These are phyloP conservation scores for Dipodascus albidus DNA, from an alignment of 805 yeast species.

Conservation along the genomic window DNA sequence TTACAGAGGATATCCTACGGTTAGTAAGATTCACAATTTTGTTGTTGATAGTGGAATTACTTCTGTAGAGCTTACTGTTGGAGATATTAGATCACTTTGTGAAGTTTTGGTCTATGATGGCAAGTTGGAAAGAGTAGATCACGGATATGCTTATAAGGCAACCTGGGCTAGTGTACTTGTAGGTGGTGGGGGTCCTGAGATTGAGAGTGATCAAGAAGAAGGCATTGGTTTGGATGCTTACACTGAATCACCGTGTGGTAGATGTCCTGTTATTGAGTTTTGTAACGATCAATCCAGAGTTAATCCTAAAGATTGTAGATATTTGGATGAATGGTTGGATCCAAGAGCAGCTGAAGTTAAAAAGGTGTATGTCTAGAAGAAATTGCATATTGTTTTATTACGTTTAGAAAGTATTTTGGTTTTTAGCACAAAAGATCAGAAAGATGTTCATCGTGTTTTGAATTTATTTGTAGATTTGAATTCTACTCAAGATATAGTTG, in stretches of 20 bases:
- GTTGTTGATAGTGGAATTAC: slow-evolving; percentile 65
- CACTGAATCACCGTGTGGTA: slow-evolving; percentile 25
- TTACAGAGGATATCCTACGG: slow-evolving; percentile 53
- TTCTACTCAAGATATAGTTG: too few species aligned
- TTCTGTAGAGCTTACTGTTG: slow-evolving; percentile 60
- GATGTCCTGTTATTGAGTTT: slow-evolving; percentile 20
- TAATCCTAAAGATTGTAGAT: slow-evolving; percentile 21
- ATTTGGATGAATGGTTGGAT: slow-evolving; percentile 24
- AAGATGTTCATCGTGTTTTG: too few species aligned
- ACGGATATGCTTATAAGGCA: slow-evolving; percentile 58
- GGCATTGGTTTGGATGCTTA: slow-evolving; percentile 15
- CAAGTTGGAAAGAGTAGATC: slow-evolving; percentile 53
- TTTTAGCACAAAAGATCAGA: too few species aligned
- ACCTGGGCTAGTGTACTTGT: slow-evolving; percentile 75
- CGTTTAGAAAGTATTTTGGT: too few species aligned
- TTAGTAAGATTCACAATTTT: slow-evolving; percentile 66
- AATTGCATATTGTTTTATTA: too few species aligned
- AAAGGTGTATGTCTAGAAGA: too few species aligned
- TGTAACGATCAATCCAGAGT: slow-evolving; percentile 23
- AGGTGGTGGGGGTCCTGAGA: slow-evolving; percentile 33
- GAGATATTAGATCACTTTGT: slow-evolving; percentile 72
- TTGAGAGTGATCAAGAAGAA: slow-evolving; percentile 8
- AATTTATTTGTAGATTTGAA: too few species aligned
- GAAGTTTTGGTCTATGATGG: slow-evolving; percentile 85
- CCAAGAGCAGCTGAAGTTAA: not conserved